These are phyloP conservation scores for Geoglossum glabrum DNA, from an alignment of 495 filamentous ascomycete species.

Conservation along the genomic window DNA sequence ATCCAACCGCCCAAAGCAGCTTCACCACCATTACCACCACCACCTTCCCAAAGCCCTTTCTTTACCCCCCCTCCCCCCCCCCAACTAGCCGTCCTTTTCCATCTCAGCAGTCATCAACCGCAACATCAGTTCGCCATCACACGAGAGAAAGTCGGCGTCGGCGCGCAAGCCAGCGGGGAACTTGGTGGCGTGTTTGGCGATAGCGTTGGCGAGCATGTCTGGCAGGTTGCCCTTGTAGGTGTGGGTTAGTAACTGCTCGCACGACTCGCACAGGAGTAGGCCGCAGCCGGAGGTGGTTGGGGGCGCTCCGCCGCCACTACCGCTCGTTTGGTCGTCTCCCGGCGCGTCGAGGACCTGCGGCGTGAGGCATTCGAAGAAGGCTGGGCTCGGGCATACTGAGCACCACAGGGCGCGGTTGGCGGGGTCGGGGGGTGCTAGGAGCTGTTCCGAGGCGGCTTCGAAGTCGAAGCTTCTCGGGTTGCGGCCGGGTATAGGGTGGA, in stretches of 20 bases:
- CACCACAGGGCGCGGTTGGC: conserved; percentile 16
- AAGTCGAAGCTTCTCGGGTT: conserved; percentile 11
- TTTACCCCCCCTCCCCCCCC: neutral
- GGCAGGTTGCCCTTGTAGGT: conserved; percentile 15
- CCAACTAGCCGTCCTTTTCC: neutral
- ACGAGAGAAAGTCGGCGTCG: conserved; percentile 19
- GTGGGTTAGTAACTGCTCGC: conserved; percentile 13
- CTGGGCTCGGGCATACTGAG: conserved; percentile 21
- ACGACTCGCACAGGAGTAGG: conserved; percentile 21
- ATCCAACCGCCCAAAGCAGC: no score
- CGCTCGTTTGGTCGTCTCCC: no score
- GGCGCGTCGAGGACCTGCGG: conserved; percentile 6
- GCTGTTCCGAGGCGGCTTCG: conserved; percentile 11
- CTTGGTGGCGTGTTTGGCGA: conserved; percentile 1
- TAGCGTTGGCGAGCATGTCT: conserved; percentile 10
- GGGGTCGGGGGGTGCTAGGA: conserved; percentile 4
- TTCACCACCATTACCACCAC: no score
- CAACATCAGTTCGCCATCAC: conserved; percentile 3
- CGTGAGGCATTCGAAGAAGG: conserved; percentile 17
- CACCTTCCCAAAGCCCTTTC: neutral
- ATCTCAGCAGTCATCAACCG: neutral
- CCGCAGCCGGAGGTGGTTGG: conserved; percentile 18
- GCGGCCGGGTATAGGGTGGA: conserved; percentile 11
- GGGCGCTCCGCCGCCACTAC: no score
- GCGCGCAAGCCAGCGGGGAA: conserved; percentile 18